Evolutionary conservation across 805 yeast genomes (phyloP).

Genomic region (Candida maesae): DNA sequence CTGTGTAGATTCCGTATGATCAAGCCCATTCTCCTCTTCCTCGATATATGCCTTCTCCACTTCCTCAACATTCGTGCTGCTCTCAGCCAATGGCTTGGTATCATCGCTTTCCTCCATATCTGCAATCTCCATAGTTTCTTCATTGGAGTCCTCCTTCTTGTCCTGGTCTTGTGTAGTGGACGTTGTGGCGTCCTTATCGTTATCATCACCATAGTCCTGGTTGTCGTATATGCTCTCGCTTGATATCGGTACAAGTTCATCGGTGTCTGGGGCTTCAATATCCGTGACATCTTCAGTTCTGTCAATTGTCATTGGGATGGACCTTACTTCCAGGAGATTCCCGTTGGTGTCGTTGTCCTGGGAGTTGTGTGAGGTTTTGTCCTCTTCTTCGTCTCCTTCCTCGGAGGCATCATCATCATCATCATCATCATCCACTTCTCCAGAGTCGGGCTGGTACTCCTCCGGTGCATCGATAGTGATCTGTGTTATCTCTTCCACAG

Average conservation of each 20-base stretch:
- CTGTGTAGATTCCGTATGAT: background rate
- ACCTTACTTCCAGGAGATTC: no score
- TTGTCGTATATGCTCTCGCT: background rate
- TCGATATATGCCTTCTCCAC: background rate
- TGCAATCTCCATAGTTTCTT: constrained; percentile 2
- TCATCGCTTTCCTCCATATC: constrained; percentile 4
- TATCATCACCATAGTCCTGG: background rate
- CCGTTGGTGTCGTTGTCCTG: no score
- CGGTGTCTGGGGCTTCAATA: background rate
- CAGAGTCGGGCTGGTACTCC: no score
- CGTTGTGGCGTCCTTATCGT: background rate
- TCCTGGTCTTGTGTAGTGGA: background rate
- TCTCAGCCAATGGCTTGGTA: constrained; percentile 2
- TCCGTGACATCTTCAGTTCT: background rate
- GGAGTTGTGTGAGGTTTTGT: no score
- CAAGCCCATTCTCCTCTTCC: no score
- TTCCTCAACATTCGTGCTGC: constrained; percentile 1
- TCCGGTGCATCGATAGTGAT: no score
- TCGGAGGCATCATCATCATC: no score
- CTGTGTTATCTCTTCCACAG: no score
- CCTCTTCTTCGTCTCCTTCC: no score
- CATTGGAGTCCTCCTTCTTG: background rate
- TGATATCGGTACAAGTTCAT: background rate
- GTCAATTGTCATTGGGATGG: background rate
- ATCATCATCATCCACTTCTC: no score